Evolutionary conservation across 495 filamentous ascomycete species (phyloP).

Genomic region (Hypoxylon cercidicola): DNA sequence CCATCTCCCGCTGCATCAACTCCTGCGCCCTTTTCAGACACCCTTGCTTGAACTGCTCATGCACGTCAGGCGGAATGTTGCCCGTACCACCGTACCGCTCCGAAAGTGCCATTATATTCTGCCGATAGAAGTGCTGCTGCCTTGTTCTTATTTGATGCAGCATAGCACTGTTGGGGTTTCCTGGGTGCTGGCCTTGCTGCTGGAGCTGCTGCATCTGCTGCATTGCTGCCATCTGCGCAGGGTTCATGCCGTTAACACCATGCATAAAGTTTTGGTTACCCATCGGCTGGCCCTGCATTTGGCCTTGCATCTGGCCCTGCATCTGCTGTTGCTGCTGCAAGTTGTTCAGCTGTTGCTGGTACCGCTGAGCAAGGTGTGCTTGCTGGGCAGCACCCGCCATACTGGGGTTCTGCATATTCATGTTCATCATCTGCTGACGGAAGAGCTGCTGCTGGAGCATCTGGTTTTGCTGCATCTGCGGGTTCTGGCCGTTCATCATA

Average conservation of each 20-base stretch:
- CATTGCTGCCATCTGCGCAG: conserved; percentile 51
- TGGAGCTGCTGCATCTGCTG: conserved; percentile 49
- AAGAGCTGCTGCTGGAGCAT: conserved; percentile 52
- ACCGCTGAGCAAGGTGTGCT: conserved; percentile 51
- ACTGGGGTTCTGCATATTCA: conserved; percentile 45
- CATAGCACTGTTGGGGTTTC: conserved; percentile 34
- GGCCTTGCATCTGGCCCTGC: conserved; percentile 49
- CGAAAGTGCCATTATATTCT: conserved; percentile 58
- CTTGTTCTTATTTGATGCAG: conserved; percentile 41
- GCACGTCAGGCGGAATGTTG: conserved; percentile 48
- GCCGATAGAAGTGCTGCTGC: conserved; percentile 56
- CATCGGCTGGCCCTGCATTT: conserved; percentile 50
- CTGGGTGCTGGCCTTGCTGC: conserved; percentile 26
- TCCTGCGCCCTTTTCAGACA: conserved; percentile 42
- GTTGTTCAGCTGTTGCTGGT: conserved; percentile 41
- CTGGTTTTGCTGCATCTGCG: conserved; percentile 40
- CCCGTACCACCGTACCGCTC: conserved; percentile 49
- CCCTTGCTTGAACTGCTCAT: conserved; percentile 45
- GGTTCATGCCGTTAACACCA: conserved; percentile 46
- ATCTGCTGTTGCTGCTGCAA: conserved; percentile 51
- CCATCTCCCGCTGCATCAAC: conserved; percentile 49
- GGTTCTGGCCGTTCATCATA: conserved; percentile 50
- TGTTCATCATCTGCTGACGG: conserved; percentile 51
- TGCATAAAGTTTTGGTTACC: conserved; percentile 46
- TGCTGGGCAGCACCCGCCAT: conserved; percentile 52